These are phyloP conservation scores for Pseudogymnoascus sp. DNA, from an alignment of 2,329 filamentous ascomycete genomes.

Conservation along the genomic window DNA sequence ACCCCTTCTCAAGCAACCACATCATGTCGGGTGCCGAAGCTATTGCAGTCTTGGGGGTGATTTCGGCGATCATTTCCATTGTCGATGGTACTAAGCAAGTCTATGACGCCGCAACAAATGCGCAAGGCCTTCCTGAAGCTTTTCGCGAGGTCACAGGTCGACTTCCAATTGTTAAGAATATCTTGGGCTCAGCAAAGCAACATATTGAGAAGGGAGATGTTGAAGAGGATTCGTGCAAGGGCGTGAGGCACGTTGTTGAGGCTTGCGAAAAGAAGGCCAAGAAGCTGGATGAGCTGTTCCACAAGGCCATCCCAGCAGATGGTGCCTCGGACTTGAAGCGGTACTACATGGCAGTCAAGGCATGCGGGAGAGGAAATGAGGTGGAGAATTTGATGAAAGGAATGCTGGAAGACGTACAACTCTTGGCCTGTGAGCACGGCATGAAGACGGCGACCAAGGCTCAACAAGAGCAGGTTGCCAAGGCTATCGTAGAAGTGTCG, in stretches of 20 bases:
- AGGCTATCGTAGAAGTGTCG: neutral
- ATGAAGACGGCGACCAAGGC: neutral
- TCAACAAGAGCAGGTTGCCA: neutral
- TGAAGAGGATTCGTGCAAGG: neutral
- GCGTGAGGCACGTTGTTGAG: neutral
- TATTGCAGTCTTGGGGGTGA: neutral
- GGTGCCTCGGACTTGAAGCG: neutral
- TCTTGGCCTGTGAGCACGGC: neutral
- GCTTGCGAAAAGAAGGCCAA: neutral
- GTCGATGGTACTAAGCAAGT: neutral
- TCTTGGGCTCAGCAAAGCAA: neutral
- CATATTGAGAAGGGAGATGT: neutral
- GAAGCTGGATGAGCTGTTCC: neutral
- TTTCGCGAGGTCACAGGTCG: neutral
- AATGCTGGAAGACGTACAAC: neutral
- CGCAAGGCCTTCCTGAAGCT: neutral
- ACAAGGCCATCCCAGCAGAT: neutral
- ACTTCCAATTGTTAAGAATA: neutral
- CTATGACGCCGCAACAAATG: neutral
- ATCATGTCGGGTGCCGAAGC: neutral
- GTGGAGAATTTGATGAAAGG: neutral
- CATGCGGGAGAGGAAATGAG: neutral
- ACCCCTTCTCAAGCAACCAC: neutral
- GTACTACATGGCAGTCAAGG: neutral
- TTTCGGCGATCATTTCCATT: neutral